Conservation (phyloP, 345 rosid genomes). For the Erodium maritimum region DNA sequence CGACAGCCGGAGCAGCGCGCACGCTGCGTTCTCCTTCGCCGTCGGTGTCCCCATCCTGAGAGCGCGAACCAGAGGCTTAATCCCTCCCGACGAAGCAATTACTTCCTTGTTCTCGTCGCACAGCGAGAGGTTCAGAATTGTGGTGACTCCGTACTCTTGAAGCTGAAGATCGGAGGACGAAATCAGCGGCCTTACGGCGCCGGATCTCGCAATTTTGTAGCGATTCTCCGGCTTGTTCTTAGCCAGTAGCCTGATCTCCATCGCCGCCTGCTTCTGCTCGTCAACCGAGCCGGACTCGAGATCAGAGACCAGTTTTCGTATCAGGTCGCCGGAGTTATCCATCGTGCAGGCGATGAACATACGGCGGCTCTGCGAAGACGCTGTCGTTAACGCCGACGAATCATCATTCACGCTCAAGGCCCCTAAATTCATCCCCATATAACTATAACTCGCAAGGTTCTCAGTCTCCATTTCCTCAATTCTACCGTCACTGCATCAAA, state of each 20-base stretch:
- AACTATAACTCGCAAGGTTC: conserved; percentile 16
- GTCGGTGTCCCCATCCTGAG: conserved; percentile 60
- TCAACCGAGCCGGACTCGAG: conserved; percentile 69
- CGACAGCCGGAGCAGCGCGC: conserved; percentile 80
- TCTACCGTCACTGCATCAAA: no score
- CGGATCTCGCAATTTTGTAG: conserved; percentile 64
- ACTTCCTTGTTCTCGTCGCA: conserved; percentile 83
- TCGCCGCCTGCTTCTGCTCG: conserved; percentile 84
- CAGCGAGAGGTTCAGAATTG: conserved; percentile 76
- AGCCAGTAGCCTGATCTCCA: conserved; percentile 87
- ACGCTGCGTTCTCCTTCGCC: conserved; percentile 82
- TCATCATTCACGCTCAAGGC: conserved; percentile 92
- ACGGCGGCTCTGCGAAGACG: conserved; percentile 55
- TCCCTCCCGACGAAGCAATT: conserved; percentile 73
- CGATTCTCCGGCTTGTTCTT: conserved; percentile 88
- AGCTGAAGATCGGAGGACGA: conserved; percentile 64
- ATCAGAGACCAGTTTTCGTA: conserved; percentile 53
- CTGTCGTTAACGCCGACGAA: conserved; percentile 53
- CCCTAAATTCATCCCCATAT: conserved; percentile 34
- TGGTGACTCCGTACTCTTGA: conserved; percentile 90
- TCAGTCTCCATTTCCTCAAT: no score
- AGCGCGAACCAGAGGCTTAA: conserved; percentile 70
- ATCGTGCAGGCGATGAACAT: conserved; percentile 50
- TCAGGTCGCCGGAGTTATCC: conserved; percentile 61
- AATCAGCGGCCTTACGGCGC: conserved; percentile 70